Evolutionary conservation across 2,329 filamentous ascomycete species (phyloP), one percentile per base, ranked within the genome.

Genomic region (Exophiala calicioides): DNA sequence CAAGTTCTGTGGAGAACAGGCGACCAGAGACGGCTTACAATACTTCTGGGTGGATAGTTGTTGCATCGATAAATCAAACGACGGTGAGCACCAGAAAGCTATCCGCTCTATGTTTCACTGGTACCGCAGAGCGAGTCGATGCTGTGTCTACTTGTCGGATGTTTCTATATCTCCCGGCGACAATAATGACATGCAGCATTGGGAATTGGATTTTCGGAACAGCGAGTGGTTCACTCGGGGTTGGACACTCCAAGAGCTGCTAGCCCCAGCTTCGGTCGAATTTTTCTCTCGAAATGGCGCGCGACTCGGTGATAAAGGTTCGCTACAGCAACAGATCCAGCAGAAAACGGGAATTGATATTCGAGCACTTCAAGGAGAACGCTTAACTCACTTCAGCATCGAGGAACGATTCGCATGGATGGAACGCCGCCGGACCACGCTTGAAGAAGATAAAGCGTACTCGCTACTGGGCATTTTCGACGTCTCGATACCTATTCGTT

Each of bases 361-460:
- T 9, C 6, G 2, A 19, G 45, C 39, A 10, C 33, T 52, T 23
- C 13, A 4, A 18, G 32, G 37, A 15, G 18, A n/a, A 2, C 10
- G n/a, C 3, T 19, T 50, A 6, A 20, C 16, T 13, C 5, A 24
- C 2, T 49, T 38, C 61, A 57, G 47, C 15, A 20, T 36, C 2
- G 33, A 36, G 2, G 33, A 36, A 5, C 33, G 12, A 24, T 3
- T 39, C 9, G 13, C 30, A 31, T 24, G 10, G 37, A 58, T 23
- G 49, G 50, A 13, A 53, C 57, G 43, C 53, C 42, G 44, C 3
- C 12, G 49, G n/a, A 60, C 56, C 23, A 57, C 54, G 10, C 27
- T 52, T 3, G 32, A 43, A 27, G 62, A 65, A 51, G 63, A 65
- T 39, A 34, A 10, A 3, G 59, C 60, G 0, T 65, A 65, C 39